Base-by-base conservation (phyloP, 345 rosid genomes). In the Eucalyptus erythrocorys region DNA sequence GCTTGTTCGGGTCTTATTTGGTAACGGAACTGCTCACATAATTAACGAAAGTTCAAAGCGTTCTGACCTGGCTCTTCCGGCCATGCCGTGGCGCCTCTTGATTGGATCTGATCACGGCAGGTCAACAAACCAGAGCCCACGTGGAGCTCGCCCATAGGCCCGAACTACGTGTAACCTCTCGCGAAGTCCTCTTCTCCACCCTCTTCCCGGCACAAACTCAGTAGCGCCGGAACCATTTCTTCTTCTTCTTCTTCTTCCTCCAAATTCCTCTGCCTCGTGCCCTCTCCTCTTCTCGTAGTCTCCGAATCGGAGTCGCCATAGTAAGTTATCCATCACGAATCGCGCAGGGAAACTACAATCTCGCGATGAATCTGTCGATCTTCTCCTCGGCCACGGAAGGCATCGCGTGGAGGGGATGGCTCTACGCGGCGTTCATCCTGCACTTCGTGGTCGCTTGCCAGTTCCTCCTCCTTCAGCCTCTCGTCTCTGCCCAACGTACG, bases 391-490 rank as follows among this genome's bases (percentile, higher is more conserved):
- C 92, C 86, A 90, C 90, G 93, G 96, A 97, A 92, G 91, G 92
- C 27, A 87, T 95, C 92, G 98, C 96, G 30, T 97, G 98, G 97
- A 95, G 94, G 89, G 99, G 99, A 88, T 59, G 93, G 89, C 91
- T 91, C 2, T 94, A 90, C 90, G 88, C 98, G 7, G 66, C 92
- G 55, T 93, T 97, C 86, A 93, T 98, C 7, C 96, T 96, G 43
- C 89, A 97, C 92, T 97, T 96, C 43, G 97, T 95, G 85, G 92
- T 97, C 66, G 94, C 93, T 90, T 96, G 98, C 86, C 99, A 97
- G 92, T 91, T 96, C 86, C 93, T 98, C 37, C 94, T 98, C 88
- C 98, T 95, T 66, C 99, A 98, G 86, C 99, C 99, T 86, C 97
- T 97, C 76, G 99, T 98, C 51, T 96, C 96, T 82, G 97, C 99